Percentiles rank a stretch among this genome's conserved stretches.
These are phyloP conservation scores for Penicillium glabrum DNA, from an alignment of 2,329 filamentous ascomycete genomes.

Conservation along the genomic window DNA sequence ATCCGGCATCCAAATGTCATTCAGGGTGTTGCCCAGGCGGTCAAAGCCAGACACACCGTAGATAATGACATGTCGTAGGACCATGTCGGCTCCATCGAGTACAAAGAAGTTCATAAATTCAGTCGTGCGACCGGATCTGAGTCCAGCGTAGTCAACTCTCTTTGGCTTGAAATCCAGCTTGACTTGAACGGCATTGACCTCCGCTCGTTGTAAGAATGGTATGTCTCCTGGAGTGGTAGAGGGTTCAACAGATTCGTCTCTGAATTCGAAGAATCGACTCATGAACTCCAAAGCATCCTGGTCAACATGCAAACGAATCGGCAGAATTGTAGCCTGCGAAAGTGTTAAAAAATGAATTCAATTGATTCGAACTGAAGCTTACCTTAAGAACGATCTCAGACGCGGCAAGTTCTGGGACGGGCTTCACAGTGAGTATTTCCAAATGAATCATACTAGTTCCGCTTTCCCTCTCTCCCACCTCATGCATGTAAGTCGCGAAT, in stretches of 20 bases:
- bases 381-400: constrained; percentile 84
- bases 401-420: constrained; percentile 77
- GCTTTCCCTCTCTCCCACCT: constrained; percentile 81
- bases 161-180: constrained; percentile 98
- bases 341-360: constrained; percentile 9
- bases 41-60: constrained; percentile 93
- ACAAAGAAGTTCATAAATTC: constrained; percentile 99
- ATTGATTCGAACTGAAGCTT: constrained; percentile 8
- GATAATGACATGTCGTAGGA: constrained; percentile 83
- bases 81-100: constrained; percentile 83
- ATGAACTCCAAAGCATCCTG: constrained; percentile 98
- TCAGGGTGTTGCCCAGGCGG: constrained; percentile 81
- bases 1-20: constrained; percentile 96
- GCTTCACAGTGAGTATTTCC: constrained; percentile 83
- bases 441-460: constrained; percentile 87
- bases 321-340: constrained; percentile 66
- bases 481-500: constrained; percentile 90
- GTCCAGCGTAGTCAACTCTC: constrained; percentile 89
- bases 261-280: constrained; percentile 96
- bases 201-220: constrained; percentile 85
- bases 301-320: constrained; percentile 88
- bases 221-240: constrained; percentile 66
- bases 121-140: constrained; percentile 89
- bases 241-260: constrained; percentile 64
- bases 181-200: constrained; percentile 79